Percentiles rank a stretch among this genome's conserved stretches.
Conservation (phyloP, 352 stramenopile genomes). For the Phytophthora quininea region DNA sequence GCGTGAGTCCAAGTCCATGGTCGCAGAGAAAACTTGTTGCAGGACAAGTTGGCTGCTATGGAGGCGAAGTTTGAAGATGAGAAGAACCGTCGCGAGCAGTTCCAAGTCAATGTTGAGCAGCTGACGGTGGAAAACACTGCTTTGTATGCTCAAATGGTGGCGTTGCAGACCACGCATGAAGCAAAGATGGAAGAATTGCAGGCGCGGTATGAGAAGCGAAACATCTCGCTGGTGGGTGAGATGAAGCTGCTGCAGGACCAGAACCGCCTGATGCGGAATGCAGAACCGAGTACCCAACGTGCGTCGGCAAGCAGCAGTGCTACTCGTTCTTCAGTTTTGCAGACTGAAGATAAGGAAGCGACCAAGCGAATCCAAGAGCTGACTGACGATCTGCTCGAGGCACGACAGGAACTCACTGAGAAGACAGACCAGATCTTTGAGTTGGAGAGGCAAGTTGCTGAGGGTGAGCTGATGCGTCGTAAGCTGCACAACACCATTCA, state of each 20-base stretch:
- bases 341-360: slow-evolving; percentile 46
- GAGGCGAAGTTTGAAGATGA: slow-evolving; percentile 83
- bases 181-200: slow-evolving; percentile 84
- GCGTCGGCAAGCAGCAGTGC: slow-evolving; percentile 11
- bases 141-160: slow-evolving; percentile 88
- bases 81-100: slow-evolving; percentile 81
- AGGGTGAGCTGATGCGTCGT: slow-evolving; percentile 81
- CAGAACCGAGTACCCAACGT: slow-evolving; percentile 32
- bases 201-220: slow-evolving; percentile 72
- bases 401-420: slow-evolving; percentile 68
- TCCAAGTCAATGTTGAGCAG: slow-evolving; percentile 88
- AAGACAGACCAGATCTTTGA: slow-evolving; percentile 70
- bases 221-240: slow-evolving; percentile 68
- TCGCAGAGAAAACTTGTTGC: slow-evolving; percentile 77
- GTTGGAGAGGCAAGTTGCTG: slow-evolving; percentile 63
- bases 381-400: slow-evolving; percentile 68
- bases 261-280: slow-evolving; percentile 70
- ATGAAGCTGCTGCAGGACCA: slow-evolving; percentile 82
- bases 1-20: slow-evolving; percentile 63
- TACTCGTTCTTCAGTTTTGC: slow-evolving; percentile 12
- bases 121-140: slow-evolving; percentile 86
- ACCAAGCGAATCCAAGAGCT: slow-evolving; percentile 66
- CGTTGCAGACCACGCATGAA: slow-evolving; percentile 80
- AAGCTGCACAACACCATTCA: slow-evolving; percentile 99
- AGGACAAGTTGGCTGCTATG: slow-evolving; percentile 68